Evolutionary conservation across 768 basidiomycete genomes (phyloP), one percentile per base, ranked within the genome.

Genomic region (Mycena albidolilacea): DNA sequence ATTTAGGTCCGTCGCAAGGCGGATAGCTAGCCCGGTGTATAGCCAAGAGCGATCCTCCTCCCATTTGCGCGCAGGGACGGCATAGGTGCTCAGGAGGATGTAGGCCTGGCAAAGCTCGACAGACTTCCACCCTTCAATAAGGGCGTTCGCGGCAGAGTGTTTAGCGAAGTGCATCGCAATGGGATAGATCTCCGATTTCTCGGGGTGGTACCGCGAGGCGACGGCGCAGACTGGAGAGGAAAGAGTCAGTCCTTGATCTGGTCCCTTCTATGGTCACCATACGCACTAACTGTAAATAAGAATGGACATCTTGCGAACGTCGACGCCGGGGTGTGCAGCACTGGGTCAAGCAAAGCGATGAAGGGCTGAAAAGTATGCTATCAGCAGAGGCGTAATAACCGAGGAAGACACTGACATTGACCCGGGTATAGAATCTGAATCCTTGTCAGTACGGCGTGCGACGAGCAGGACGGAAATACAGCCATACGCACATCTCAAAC

Each of bases 71-170:
- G 94, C 94, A 5, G 94, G 94, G 1, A 95, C 92, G 57, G 91
- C 90, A 77, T 93, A 95, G 60, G 93, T 88, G 74, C 91, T 92
- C 92, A 95, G 92, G 64, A 98, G 86, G 60, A 98, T 91, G 77
- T 97, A 98, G 5, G 96, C 96, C 80, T 98, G 96, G 64, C 93
- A 93, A 1, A 97, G 86, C 81, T 98, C 96, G 60, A 97, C 93
- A 14, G 93, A 94, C 82, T 92, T 92, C 92, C 90, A 92, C 60
- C 93, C 93, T 75, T 94, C 91, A 64, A 93, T 93, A 55, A 96
- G 85, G 4, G 93, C 92, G 69, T 91, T 93, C 1, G 93, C 93
- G 2, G 94, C 94, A 0, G 93, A 91, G 74, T 92, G 91, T 77
- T 93, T 94, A 2, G 94, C 94, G 72, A 95, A 95, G 79, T 95